phyloP scores from a whole-genome alignment of 2,329 filamentous ascomycete species.

The Capronia americana region DNA sequence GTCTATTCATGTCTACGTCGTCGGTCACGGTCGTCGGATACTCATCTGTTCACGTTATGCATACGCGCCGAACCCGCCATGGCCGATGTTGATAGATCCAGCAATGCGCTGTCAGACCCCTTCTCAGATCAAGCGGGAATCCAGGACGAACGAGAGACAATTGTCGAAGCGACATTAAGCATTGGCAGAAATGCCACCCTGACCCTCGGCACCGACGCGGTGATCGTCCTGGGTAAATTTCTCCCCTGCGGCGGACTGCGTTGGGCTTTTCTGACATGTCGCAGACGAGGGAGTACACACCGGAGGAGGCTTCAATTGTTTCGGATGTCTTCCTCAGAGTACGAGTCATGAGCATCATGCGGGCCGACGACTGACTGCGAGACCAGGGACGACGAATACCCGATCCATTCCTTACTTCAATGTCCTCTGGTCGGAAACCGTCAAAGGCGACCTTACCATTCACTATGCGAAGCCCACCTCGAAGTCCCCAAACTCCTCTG shows the following conservation, averaged over 20 bases:
- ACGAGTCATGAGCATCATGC: conserved; percentile 35
- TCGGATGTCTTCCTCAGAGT: conserved; percentile 62
- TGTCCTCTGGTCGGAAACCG: conserved; percentile 78
- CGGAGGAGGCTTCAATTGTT: conserved; percentile 56
- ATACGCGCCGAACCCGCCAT: conserved; percentile 19
- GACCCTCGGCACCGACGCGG: conserved; percentile 65
- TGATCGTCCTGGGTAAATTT: conserved; percentile 62
- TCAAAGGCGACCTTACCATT: conserved; percentile 68
- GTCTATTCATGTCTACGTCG: not conserved
- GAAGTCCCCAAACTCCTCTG: conserved; percentile 56
- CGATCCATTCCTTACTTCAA: conserved; percentile 78
- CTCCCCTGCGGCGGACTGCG: not conserved
- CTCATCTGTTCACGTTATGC: conserved; percentile 20
- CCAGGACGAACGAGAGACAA: conserved; percentile 44
- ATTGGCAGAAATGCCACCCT: conserved; percentile 66
- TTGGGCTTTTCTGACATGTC: conserved; percentile 19
- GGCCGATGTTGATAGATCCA: conserved; percentile 18
- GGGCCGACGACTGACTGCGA: conserved; percentile 10
- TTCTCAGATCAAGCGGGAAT: conserved; percentile 32
- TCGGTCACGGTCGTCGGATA: not conserved
- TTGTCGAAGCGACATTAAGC: conserved; percentile 55
- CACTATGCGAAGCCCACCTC: conserved; percentile 70
- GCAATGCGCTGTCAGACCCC: conserved; percentile 20
- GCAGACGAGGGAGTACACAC: conserved; percentile 34
- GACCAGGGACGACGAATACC: conserved; percentile 55